phyloP scores from a whole-genome alignment of 1,284 basidiomycete species.

The Sanghuangporus baumii region DNA sequence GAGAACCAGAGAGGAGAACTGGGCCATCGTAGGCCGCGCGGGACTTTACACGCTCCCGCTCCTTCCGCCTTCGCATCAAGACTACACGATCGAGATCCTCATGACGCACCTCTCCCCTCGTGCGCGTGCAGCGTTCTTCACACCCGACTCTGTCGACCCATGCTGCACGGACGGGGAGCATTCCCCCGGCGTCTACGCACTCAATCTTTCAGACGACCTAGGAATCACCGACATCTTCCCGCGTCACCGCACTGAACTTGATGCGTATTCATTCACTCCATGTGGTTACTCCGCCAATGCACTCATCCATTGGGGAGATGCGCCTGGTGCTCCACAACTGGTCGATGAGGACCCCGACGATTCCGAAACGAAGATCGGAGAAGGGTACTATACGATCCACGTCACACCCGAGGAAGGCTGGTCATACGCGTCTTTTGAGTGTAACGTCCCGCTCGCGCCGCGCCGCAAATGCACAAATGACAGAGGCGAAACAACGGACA shows the following conservation, averaged over 20 bases:
- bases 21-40: constrained; percentile 18
- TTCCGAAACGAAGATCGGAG: constrained; percentile 34
- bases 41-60: constrained; percentile 19
- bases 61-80: constrained; percentile 36
- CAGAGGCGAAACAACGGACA: constrained; percentile 26
- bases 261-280: constrained; percentile 92
- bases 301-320: constrained; percentile 63
- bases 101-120: constrained; percentile 89
- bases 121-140: constrained; percentile 79
- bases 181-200: constrained; percentile 59
- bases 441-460: constrained; percentile 81
- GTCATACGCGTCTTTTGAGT: constrained; percentile 98
- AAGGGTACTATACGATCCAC: constrained; percentile 98
- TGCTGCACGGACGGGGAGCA: constrained; percentile 29
- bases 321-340: neutral
- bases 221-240: constrained; percentile 86
- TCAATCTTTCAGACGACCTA: constrained; percentile 64
- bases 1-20: constrained; percentile 11
- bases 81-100: constrained; percentile 97
- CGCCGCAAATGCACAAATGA: neutral
- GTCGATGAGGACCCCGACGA: constrained; percentile 9
- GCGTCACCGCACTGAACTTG: constrained; percentile 71
- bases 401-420: constrained; percentile 97
- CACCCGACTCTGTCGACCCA: constrained; percentile 32
- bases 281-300: constrained; percentile 98